These are phyloP conservation scores for Monosporascus sp. DNA, from an alignment of 2,329 filamentous ascomycete genomes.

Conservation along the genomic window DNA sequence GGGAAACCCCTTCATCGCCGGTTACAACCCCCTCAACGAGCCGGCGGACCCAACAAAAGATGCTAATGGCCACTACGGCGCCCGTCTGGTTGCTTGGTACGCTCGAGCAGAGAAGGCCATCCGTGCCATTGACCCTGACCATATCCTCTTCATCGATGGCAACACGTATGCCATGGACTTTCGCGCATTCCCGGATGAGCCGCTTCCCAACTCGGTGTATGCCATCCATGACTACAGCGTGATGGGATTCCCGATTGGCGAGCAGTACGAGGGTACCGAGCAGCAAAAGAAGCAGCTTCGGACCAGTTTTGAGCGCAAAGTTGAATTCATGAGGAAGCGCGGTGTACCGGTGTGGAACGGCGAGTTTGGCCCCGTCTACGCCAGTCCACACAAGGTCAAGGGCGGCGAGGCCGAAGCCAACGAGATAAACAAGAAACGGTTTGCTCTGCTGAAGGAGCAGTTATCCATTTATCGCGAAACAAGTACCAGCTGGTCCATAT, in stretches of 20 bases:
- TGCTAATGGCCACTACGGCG: too few relatives aligned
- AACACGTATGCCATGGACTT: constrained; percentile 52
- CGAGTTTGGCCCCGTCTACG: constrained; percentile 49
- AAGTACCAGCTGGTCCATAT: constrained; percentile 52
- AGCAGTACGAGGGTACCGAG: too few relatives aligned
- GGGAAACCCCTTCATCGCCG: too few relatives aligned
- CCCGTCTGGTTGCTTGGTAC: too few relatives aligned
- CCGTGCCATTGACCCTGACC: constrained; percentile 32
- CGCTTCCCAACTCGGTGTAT: constrained; percentile 37
- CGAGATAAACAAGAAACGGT: constrained; percentile 37
- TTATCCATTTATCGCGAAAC: constrained; percentile 30
- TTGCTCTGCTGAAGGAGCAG: constrained; percentile 37
- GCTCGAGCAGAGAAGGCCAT: constrained; percentile 14
- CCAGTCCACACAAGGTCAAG: constrained; percentile 9
- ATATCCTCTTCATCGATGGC: constrained; percentile 44
- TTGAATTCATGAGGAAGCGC: constrained; percentile 36
- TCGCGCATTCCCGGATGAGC: constrained; percentile 32
- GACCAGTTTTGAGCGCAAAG: constrained; percentile 35
- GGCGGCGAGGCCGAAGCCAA: constrained; percentile 27
- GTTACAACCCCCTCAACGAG: too few relatives aligned
- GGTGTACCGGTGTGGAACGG: constrained; percentile 43
- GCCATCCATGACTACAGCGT: constrained; percentile 43
- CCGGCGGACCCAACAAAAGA: too few relatives aligned
- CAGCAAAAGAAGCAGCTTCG: too few relatives aligned
- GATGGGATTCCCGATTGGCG: constrained; percentile 5